Conservation (phyloP, 768 basidiomycete species). For the Cubamyces lactineus region DNA sequence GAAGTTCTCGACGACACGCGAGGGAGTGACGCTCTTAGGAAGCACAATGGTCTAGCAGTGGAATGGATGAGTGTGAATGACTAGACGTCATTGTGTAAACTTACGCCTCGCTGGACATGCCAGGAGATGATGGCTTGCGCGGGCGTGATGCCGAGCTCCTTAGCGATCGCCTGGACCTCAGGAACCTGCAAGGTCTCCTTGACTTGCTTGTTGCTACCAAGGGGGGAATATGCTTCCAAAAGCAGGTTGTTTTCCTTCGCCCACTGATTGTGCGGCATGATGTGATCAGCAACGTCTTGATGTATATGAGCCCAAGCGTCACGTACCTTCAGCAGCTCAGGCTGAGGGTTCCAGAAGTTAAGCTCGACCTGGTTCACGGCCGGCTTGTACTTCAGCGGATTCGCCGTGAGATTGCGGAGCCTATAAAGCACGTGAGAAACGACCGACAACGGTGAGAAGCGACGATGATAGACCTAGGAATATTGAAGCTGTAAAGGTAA, state of each 20-base stretch:
- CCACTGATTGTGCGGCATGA: conserved; percentile 50
- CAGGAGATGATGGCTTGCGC: conserved; percentile 77
- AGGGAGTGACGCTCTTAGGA: conserved; percentile 76
- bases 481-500: conserved; percentile 53
- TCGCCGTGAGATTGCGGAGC: conserved; percentile 64
- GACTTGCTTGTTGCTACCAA: conserved; percentile 65
- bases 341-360: conserved; percentile 77
- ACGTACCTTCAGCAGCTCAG: conserved; percentile 65
- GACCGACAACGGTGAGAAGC: background rate
- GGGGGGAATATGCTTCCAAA: conserved; percentile 77
- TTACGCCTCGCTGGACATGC: conserved; percentile 75
- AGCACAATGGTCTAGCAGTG: conserved; percentile 66
- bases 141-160: conserved; percentile 68
- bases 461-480: conserved; percentile 48
- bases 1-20: conserved; percentile 70
- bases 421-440: conserved; percentile 31
- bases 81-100: conserved; percentile 29
- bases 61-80: too few relatives aligned
- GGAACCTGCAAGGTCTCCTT: conserved; percentile 60
- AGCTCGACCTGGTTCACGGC: conserved; percentile 84
- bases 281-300: background rate
- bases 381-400: conserved; percentile 59
- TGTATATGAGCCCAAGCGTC: background rate
- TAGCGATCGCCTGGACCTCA: conserved; percentile 61
- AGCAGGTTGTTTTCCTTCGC: conserved; percentile 64